phyloP scores from a whole-genome alignment of 1,139 yeast species.

The Suhomyces choctaworum region DNA sequence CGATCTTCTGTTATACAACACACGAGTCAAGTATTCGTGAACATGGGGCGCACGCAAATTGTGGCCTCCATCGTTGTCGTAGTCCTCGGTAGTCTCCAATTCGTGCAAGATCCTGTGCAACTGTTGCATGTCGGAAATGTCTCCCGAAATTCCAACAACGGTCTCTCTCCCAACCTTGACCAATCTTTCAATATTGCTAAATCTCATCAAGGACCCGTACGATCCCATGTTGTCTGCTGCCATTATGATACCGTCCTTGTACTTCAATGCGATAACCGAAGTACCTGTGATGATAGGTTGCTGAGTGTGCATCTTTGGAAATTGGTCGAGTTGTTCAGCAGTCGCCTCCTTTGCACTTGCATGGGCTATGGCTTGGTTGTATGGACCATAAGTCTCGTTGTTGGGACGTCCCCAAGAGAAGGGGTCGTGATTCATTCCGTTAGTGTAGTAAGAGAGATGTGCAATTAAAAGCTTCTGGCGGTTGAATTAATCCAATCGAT shows the following conservation, averaged over 20 bases:
- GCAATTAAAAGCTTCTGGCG: background rate
- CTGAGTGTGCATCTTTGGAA: constrained; percentile 85
- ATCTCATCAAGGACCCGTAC: constrained; percentile 89
- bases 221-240: constrained; percentile 96
- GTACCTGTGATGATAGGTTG: constrained; percentile 97
- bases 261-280: constrained; percentile 88
- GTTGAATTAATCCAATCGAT: too few species aligned
- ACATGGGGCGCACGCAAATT: constrained; percentile 80
- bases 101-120: constrained; percentile 74
- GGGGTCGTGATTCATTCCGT: constrained; percentile 89
- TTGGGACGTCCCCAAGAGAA: constrained; percentile 94
- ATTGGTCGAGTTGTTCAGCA: constrained; percentile 25
- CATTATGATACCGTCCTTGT: constrained; percentile 82
- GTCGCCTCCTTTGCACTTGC: constrained; percentile 31
- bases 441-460: too few species aligned
- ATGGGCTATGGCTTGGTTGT: constrained; percentile 70
- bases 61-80: constrained; percentile 77
- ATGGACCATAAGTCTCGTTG: constrained; percentile 75
- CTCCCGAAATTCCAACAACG: constrained; percentile 93
- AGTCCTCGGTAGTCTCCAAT: constrained; percentile 70
- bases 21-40: constrained; percentile 81
- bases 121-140: constrained; percentile 89
- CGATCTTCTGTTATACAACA: constrained; percentile 83
- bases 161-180: constrained; percentile 81
- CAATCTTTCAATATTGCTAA: constrained; percentile 81